phyloP scores from a whole-genome alignment of 352 stramenopile genomes.

The Achlya hypogyna region DNA sequence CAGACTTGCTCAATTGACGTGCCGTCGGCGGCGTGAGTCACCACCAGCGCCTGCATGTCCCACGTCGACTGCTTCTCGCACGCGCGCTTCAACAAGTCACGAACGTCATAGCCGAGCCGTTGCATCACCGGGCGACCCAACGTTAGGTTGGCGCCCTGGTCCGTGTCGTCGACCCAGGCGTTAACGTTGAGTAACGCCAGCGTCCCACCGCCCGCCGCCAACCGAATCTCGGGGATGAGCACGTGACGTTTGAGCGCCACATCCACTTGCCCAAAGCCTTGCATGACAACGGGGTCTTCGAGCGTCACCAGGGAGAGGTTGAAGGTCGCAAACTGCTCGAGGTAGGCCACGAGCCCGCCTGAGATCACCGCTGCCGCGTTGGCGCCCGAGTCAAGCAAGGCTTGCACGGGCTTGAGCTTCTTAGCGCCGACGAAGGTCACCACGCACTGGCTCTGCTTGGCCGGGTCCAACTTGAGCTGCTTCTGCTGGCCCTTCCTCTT shows the following conservation, averaged over 20 bases:
- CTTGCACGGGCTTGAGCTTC: background rate
- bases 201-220: background rate
- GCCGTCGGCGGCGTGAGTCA: too few species aligned
- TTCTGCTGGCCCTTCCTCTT: too few species aligned
- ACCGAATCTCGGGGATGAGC: background rate
- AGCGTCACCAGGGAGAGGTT: background rate
- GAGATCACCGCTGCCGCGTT: background rate
- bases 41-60: too few species aligned
- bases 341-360: background rate
- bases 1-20: too few species aligned
- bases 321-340: background rate
- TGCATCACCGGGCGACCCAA: slow-evolving; percentile 10
- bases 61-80: background rate
- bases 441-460: background rate
- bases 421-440: too few species aligned
- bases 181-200: background rate
- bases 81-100: background rate
- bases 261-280: background rate
- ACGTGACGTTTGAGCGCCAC: background rate
- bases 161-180: background rate
- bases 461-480: background rate
- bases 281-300: background rate
- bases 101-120: background rate
- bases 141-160: background rate
- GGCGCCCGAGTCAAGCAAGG: background rate